Evolutionary conservation across 139 green algal species (phyloP).

Genomic region (Trebouxia sp.): DNA sequence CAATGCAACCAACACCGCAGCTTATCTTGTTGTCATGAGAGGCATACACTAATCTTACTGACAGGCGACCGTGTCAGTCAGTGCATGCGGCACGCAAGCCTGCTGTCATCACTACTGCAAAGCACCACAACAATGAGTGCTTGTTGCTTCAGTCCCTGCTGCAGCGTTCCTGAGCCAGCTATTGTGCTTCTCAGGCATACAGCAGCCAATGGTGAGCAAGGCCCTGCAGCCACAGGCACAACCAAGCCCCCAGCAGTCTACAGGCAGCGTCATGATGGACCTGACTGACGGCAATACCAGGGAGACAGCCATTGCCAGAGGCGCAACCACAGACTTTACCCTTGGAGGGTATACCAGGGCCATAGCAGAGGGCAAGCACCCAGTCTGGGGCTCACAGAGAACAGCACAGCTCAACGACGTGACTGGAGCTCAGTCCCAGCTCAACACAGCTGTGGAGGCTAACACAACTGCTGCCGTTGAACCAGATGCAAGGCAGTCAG

Average conservation of each 20-base stretch:
- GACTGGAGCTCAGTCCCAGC: background rate
- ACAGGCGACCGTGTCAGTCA: no score
- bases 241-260: slow-evolving; percentile 1
- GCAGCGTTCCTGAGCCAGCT: no score
- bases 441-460: no score
- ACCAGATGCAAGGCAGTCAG: slow-evolving; percentile 44
- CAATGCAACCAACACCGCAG: no score
- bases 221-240: background rate
- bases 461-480: background rate
- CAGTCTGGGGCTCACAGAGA: background rate
- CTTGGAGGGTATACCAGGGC: background rate
- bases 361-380: background rate
- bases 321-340: background rate
- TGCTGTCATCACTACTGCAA: no score
- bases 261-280: slow-evolving; percentile 21
- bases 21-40: no score
- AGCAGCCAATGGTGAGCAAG: no score
- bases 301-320: background rate
- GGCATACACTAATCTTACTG: no score
- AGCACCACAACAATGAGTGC: no score
- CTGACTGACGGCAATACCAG: slow-evolving; percentile 25
- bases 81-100: no score
- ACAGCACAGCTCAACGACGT: background rate
- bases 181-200: background rate
- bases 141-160: no score